Conservation (phyloP, 805 yeast species). For the Lipomyces oligophaga region DNA sequence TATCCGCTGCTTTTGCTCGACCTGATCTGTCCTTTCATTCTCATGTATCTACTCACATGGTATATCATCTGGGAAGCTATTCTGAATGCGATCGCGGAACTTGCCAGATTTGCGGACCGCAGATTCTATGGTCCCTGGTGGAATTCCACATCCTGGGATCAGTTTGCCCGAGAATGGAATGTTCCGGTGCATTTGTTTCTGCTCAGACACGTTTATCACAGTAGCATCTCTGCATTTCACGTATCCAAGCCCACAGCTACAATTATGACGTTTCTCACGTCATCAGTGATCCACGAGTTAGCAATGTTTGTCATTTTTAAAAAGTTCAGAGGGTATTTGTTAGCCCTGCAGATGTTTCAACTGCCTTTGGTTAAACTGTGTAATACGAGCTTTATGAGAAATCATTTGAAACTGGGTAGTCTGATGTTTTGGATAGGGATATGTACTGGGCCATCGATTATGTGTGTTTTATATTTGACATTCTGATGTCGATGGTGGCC, state of each 20-base stretch:
- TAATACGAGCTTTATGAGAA: conserved; percentile 54
- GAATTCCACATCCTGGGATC: conserved; percentile 92
- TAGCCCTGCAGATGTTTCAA: conserved; percentile 81
- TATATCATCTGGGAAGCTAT: conserved; percentile 95
- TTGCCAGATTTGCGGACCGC: conserved; percentile 82
- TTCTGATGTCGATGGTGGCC: no score
- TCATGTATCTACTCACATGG: conserved; percentile 72
- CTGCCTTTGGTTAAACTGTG: conserved; percentile 70
- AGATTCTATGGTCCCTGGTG: conserved; percentile 97
- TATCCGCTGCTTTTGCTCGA: conserved; percentile 65
- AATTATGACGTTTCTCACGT: conserved; percentile 60
- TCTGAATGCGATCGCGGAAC: conserved; percentile 82
- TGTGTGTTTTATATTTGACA: conserved; percentile 78
- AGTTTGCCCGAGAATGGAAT: conserved; percentile 92
- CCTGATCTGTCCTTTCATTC: conserved; percentile 72
- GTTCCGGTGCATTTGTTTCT: conserved; percentile 87
- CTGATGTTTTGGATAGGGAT: conserved; percentile 89
- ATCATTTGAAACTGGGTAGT: conserved; percentile 64
- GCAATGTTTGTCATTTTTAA: conserved; percentile 88
- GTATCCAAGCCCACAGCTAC: conserved; percentile 68
- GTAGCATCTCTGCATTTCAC: conserved; percentile 72
- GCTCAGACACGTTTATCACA: conserved; percentile 89
- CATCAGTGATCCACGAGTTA: conserved; percentile 82
- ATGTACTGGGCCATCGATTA: conserved; percentile 80
- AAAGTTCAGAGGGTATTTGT: conserved; percentile 72